A percentile compares a stretch with the other conserved stretches of the same genome.
These are phyloP conservation scores for Coleophoma crateriformis DNA, from an alignment of 2,329 filamentous ascomycete species.

Conservation along the genomic window DNA sequence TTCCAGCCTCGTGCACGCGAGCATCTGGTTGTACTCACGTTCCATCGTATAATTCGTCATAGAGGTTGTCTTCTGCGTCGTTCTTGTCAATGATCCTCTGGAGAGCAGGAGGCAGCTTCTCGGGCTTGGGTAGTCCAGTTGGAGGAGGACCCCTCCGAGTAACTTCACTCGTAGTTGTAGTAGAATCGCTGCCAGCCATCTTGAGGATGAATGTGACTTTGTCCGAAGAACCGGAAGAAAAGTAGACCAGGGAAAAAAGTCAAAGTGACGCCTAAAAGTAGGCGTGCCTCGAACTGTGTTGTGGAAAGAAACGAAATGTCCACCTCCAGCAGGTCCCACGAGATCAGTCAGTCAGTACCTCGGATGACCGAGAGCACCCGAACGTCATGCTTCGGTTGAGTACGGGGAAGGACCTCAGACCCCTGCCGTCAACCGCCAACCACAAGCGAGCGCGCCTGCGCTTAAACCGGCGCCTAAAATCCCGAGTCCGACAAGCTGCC, in stretches of 20 bases:
- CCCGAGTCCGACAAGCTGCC: not conserved
- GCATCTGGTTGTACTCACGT: slow-evolving; percentile 53
- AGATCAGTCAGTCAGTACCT: not conserved
- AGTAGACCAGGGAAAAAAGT: too few relatives aligned
- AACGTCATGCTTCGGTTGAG: not conserved
- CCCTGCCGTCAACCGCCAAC: too few relatives aligned
- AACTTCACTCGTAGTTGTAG: slow-evolving; percentile 5
- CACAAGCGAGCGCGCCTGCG: not conserved
- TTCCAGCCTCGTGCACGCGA: slow-evolving; percentile 4
- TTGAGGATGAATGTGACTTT: not conserved
- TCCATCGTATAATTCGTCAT: slow-evolving; percentile 72
- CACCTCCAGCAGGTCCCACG: too few relatives aligned
- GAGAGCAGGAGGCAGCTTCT: slow-evolving; percentile 47
- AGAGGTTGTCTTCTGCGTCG: slow-evolving; percentile 65
- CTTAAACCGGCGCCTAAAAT: not conserved
- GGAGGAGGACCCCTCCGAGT: slow-evolving; percentile 13
- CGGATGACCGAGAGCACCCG: not conserved
- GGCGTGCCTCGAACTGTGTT: too few relatives aligned
- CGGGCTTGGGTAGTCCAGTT: slow-evolving; percentile 14
- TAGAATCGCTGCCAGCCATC: slow-evolving; percentile 21
- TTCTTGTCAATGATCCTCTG: slow-evolving; percentile 53
- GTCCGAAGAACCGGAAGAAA: not conserved
- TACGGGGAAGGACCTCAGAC: too few relatives aligned
- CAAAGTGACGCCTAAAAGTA: too few relatives aligned
- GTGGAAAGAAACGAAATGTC: too few relatives aligned